Evolutionary conservation across 345 rosid species (phyloP).

Genomic region (Lagerstroemia speciosa): DNA sequence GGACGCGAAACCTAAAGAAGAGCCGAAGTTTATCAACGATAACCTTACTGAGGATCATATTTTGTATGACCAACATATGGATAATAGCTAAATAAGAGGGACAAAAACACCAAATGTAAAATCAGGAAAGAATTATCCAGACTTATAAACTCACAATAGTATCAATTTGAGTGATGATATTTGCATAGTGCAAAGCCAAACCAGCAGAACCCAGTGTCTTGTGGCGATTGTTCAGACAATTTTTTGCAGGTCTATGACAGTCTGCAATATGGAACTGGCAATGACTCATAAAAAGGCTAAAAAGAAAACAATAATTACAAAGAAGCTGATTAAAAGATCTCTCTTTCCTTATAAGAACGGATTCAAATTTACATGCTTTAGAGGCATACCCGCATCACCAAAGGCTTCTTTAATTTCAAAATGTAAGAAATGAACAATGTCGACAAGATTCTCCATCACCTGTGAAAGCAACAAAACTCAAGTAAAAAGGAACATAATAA

Average conservation of each 20-base stretch:
- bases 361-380: conserved; percentile 3
- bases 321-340: too few species aligned
- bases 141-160: conserved; percentile 29
- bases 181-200: conserved; percentile 48
- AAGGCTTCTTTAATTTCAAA: conserved; percentile 87
- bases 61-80: background rate
- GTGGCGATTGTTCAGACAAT: conserved; percentile 9
- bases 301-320: background rate
- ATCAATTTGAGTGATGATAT: conserved; percentile 38
- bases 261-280: conserved; percentile 36
- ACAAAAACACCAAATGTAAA: too few species aligned
- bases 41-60: background rate
- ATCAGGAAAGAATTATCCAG: too few species aligned
- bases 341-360: too few species aligned
- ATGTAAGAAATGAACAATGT: conserved; percentile 87
- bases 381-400: conserved; percentile 65
- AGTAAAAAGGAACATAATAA: too few species aligned
- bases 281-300: background rate
- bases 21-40: background rate
- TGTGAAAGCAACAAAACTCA: conserved; percentile 15
- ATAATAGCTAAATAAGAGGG: background rate
- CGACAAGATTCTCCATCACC: conserved; percentile 95
- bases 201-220: conserved; percentile 41
- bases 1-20: conserved; percentile 75
- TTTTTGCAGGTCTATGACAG: conserved; percentile 20